A percentile compares a stretch with the other conserved stretches of the same genome.
These are phyloP conservation scores for Inga leiocalycina DNA, from an alignment of 306 rosid species.

Conservation along the genomic window DNA sequence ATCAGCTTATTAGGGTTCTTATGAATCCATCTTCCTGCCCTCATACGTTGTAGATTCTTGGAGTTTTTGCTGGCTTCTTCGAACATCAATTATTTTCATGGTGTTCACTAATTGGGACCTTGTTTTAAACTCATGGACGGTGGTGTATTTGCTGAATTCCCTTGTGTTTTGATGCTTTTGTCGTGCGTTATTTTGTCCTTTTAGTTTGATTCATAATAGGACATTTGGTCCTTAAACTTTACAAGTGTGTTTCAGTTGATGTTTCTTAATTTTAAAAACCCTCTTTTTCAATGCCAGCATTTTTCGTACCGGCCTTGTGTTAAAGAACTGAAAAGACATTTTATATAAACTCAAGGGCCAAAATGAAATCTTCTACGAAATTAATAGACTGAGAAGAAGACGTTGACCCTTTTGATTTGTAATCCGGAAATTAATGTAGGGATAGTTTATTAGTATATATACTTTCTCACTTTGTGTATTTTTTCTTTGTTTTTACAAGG, in stretches of 20 bases:
- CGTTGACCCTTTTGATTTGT: background rate
- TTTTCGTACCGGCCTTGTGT: too few species aligned
- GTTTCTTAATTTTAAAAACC: background rate
- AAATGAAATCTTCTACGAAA: too few species aligned
- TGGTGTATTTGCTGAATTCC: background rate
- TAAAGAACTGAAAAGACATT: background rate
- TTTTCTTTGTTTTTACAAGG: slow-evolving; percentile 32
- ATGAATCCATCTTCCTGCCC: background rate
- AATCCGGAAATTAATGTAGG: background rate
- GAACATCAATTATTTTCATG: background rate
- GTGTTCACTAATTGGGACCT: background rate
- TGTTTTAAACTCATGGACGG: background rate
- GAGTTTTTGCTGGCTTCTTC: background rate
- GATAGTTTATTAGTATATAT: background rate
- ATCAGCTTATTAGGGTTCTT: slow-evolving; percentile 27
- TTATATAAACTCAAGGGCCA: too few species aligned
- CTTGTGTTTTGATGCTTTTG: background rate
- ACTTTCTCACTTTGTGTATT: background rate
- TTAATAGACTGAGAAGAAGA: background rate
- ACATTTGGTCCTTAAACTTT: background rate
- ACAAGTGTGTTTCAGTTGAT: background rate
- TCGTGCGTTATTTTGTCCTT: background rate
- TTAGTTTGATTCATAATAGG: background rate
- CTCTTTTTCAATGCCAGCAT: too few species aligned
- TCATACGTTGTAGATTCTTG: background rate